Evolutionary conservation across 2,329 filamentous ascomycete genomes (phyloP).

Genomic region (Arthrobotrys pseudoclavata): DNA sequence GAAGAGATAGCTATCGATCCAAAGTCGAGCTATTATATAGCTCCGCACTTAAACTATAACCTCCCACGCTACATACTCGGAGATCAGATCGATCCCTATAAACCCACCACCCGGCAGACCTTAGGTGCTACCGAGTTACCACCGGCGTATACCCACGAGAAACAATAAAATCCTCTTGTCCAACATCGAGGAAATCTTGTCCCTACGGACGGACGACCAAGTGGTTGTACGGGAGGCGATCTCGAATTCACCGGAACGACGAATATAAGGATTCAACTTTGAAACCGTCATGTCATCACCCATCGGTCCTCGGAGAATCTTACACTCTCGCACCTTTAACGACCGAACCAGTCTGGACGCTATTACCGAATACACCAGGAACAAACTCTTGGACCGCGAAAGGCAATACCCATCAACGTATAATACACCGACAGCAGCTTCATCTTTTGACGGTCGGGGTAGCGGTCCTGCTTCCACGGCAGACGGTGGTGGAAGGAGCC

Average conservation of each 20-base stretch:
- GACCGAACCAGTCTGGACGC: constrained; percentile 55
- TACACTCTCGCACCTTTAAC: constrained; percentile 56
- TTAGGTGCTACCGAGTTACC: constrained; percentile 21
- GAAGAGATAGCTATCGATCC: constrained; percentile 25
- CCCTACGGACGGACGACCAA: constrained; percentile 20
- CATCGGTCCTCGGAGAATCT: constrained; percentile 59
- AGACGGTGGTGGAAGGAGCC: constrained; percentile 36
- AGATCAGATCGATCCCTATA: constrained; percentile 28
- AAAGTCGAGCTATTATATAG: constrained; percentile 32
- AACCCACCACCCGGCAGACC: not conserved
- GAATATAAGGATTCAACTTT: not conserved
- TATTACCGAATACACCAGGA: constrained; percentile 53
- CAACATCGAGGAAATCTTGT: constrained; percentile 27
- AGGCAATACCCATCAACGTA: constrained; percentile 35
- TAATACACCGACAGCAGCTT: constrained; percentile 37
- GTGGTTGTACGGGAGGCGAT: constrained; percentile 11
- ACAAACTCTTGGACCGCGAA: constrained; percentile 47
- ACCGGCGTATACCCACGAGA: not conserved
- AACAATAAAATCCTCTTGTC: constrained; percentile 20
- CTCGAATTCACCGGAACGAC: not conserved
- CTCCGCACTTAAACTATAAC: constrained; percentile 19
- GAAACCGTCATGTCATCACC: constrained; percentile 54
- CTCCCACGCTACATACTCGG: constrained; percentile 19
- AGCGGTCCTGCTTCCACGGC: constrained; percentile 43
- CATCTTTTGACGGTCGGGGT: constrained; percentile 51